A percentile compares a stretch with the other conserved stretches of the same genome.
These are phyloP conservation scores for Tolypocladium inflatum DNA, from an alignment of 2,329 filamentous ascomycete genomes.

Conservation along the genomic window DNA sequence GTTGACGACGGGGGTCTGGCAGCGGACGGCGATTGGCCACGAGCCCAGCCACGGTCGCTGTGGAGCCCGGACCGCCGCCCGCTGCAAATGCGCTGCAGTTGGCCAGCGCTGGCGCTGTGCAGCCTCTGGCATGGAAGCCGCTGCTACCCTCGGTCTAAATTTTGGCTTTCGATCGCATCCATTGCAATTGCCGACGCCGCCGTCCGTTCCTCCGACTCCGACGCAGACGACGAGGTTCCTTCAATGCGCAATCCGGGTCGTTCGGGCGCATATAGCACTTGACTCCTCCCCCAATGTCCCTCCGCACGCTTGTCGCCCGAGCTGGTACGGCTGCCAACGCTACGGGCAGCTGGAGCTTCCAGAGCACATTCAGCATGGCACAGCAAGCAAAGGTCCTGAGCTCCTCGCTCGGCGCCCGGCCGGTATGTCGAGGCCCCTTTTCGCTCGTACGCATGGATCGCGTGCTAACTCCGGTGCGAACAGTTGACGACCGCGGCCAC, in stretches of 20 bases:
- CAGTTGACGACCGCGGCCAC: slow-evolving; percentile 25
- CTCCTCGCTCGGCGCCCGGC: slow-evolving; percentile 37
- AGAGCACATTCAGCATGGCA: slow-evolving; percentile 55
- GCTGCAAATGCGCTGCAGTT: neutral
- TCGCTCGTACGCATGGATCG: neutral
- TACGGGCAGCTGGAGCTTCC: slow-evolving; percentile 31
- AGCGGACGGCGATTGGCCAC: slow-evolving; percentile 16
- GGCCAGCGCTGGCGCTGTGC: neutral
- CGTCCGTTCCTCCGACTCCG: neutral
- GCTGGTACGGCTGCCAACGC: slow-evolving; percentile 41
- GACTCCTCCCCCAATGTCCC: slow-evolving; percentile 42
- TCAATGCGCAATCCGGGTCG: slow-evolving; percentile 23
- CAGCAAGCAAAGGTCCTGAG: slow-evolving; percentile 66
- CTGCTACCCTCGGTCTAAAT: slow-evolving; percentile 15
- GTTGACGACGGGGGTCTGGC: slow-evolving; percentile 11
- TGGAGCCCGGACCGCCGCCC: neutral
- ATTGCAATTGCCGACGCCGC: neutral
- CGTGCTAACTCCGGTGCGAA: slow-evolving; percentile 2
- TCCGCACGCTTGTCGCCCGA: slow-evolving; percentile 41
- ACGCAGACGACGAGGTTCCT: slow-evolving; percentile 1
- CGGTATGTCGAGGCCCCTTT: slow-evolving; percentile 10
- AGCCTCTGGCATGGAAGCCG: slow-evolving; percentile 5
- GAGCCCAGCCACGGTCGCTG: neutral
- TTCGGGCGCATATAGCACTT: slow-evolving; percentile 22
- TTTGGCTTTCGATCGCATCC: slow-evolving; percentile 9